Percentiles rank a stretch among this genome's conserved stretches.
Evolutionary conservation across 192 early-diverging fungal genomes (phyloP).

Genomic region (Rhizophagus prolifer): DNA sequence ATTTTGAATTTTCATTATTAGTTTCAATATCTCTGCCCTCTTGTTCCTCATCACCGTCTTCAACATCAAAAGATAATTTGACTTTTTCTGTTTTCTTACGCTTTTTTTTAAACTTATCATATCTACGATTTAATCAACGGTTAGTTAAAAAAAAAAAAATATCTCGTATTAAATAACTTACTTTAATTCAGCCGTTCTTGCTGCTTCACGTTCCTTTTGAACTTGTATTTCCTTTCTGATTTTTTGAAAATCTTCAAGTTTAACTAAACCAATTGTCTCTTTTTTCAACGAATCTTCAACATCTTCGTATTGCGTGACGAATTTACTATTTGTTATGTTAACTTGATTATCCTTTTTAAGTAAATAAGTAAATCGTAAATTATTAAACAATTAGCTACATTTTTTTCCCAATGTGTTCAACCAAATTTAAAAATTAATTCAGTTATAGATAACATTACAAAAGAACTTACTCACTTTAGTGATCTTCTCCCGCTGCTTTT

Average conservation of each 20-base stretch:
- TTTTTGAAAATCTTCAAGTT: constrained; percentile 86
- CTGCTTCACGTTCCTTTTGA: constrained; percentile 70
- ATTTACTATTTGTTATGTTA: constrained; percentile 69
- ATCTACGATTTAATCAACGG: constrained; percentile 30
- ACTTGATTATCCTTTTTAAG: constrained; percentile 62
- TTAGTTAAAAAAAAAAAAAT: background rate
- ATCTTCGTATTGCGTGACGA: constrained; percentile 71
- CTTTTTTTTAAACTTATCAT: constrained; percentile 61
- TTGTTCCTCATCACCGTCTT: constrained; percentile 40
- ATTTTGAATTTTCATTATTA: constrained; percentile 27
- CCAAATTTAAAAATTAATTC: no score
- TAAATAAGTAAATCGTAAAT: background rate
- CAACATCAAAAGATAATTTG: constrained; percentile 74
- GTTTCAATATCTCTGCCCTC: constrained; percentile 27
- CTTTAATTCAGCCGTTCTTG: constrained; percentile 52
- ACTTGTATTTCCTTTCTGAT: constrained; percentile 83
- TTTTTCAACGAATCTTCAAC: constrained; percentile 83
- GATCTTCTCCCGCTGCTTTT: constrained; percentile 73
- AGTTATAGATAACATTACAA: background rate
- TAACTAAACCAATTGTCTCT: constrained; percentile 87
- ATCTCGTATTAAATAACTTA: constrained; percentile 1
- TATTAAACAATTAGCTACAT: background rate
- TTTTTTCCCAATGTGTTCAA: background rate
- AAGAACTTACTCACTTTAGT: constrained; percentile 45
- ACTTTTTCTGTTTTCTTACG: constrained; percentile 60